Conservation (phyloP, 2,329 filamentous ascomycete species). For the Tricladium varicosporioides region DNA sequence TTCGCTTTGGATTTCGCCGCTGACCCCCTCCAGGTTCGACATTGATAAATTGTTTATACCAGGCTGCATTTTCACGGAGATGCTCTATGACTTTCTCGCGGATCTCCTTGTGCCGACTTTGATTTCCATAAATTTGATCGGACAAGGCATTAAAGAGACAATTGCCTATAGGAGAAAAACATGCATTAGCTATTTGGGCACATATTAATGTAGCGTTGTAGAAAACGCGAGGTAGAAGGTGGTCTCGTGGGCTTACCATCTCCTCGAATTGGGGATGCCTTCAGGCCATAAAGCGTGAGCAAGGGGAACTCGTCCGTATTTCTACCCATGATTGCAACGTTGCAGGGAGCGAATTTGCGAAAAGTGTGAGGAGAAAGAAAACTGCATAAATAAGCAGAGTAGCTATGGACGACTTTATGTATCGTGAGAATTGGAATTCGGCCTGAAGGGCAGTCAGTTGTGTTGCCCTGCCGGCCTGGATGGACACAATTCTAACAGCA, state of each 20-base stretch:
- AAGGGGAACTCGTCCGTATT: slow-evolving; percentile 49
- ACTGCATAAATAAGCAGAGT: slow-evolving; percentile 2
- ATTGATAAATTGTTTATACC: slow-evolving; percentile 65
- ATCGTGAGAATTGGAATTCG: neutral
- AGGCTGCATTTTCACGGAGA: slow-evolving; percentile 57
- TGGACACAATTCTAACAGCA: neutral
- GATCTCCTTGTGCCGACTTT: slow-evolving; percentile 55
- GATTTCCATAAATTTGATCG: slow-evolving; percentile 63
- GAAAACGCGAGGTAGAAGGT: slow-evolving; percentile 21
- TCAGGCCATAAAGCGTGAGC: slow-evolving; percentile 55
- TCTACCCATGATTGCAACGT: slow-evolving; percentile 11
- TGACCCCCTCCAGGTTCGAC: slow-evolving; percentile 51
- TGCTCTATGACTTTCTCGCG: slow-evolving; percentile 58
- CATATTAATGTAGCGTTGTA: slow-evolving; percentile 1
- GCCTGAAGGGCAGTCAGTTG: neutral
- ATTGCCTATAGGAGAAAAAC: slow-evolving; percentile 50
- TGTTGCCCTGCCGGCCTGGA: neutral
- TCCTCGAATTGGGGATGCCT: slow-evolving; percentile 56
- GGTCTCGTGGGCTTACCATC: slow-evolving; percentile 52
- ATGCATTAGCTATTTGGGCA: slow-evolving; percentile 11
- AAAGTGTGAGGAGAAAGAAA: neutral
- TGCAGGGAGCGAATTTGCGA: neutral
- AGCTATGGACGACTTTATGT: neutral
- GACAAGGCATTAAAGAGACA: slow-evolving; percentile 68
- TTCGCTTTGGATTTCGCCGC: slow-evolving; percentile 53